Conservation (phyloP, 2,329 filamentous ascomycete species). For the Curvularia eragrostidis region DNA sequence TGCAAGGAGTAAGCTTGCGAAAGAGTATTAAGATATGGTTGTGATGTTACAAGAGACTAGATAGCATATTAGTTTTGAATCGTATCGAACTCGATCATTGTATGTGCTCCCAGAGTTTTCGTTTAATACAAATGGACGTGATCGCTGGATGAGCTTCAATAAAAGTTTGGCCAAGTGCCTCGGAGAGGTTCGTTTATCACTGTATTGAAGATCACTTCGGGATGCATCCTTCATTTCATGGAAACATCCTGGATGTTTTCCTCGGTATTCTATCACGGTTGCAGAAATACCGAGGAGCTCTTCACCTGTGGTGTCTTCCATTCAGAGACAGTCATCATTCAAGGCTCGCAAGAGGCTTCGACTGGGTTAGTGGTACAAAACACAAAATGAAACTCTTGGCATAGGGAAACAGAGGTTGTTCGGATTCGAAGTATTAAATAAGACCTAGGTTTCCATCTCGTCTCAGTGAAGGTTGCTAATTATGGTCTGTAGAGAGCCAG, state of each 20-base stretch:
- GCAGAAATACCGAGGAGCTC: neutral
- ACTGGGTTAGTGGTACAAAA: neutral
- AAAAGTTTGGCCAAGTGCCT: neutral
- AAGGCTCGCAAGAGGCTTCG: conserved; percentile 2
- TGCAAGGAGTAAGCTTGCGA: conserved; percentile 52
- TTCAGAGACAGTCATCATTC: neutral
- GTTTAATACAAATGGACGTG: neutral
- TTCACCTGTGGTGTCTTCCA: neutral
- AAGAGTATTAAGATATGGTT: conserved; percentile 25
- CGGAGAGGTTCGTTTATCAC: neutral
- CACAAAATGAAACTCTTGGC: neutral
- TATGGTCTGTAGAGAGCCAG: neutral
- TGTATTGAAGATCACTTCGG: neutral
- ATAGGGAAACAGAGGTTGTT: neutral
- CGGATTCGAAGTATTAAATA: neutral
- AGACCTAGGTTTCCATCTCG: neutral
- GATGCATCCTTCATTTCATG: neutral
- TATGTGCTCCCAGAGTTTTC: neutral
- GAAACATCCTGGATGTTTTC: neutral
- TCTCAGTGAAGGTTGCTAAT: neutral
- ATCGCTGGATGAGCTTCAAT: neutral
- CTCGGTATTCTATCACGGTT: neutral
- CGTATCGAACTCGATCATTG: neutral
- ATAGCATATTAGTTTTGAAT: conserved; percentile 4
- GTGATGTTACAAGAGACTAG: neutral